These are phyloP conservation scores for Rubroboletus pulcherrimus DNA, from an alignment of 768 basidiomycete genomes.

Conservation along the genomic window DNA sequence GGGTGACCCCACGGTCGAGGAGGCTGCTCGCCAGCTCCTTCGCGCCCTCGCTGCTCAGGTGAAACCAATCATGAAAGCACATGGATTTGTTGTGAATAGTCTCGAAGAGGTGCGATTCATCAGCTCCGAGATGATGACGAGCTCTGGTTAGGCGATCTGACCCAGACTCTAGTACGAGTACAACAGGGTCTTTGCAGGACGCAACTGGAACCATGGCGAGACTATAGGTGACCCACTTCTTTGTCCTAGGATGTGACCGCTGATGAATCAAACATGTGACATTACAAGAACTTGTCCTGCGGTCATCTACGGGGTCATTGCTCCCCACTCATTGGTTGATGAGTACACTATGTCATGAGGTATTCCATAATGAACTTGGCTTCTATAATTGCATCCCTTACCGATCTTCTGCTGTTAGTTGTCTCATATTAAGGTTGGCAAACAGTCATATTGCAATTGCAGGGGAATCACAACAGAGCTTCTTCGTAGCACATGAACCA, in stretches of 20 bases:
- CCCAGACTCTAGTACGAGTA: conserved; percentile 58
- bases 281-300: conserved; percentile 65
- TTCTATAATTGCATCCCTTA: background rate
- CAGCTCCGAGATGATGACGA: background rate
- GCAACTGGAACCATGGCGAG: conserved; percentile 85
- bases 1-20: conserved; percentile 41
- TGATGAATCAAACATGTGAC: background rate
- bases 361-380: conserved; percentile 29
- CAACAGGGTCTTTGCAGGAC: conserved; percentile 73
- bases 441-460: background rate
- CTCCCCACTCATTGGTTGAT: conserved; percentile 64
- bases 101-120: conserved; percentile 66
- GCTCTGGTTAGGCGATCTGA: background rate
- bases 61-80: conserved; percentile 75
- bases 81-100: conserved; percentile 73
- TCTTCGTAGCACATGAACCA: conserved; percentile 71
- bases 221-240: conserved; percentile 52
- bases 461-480: background rate
- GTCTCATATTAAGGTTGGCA: conserved; percentile 72
- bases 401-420: conserved; percentile 42
- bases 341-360: conserved; percentile 82
- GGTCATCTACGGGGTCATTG: conserved; percentile 57
- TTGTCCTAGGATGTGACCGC: background rate
- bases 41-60: conserved; percentile 82
- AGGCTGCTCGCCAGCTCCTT: conserved; percentile 67